These are phyloP conservation scores for Flueggea neowawraea DNA, from an alignment of 441 rosid genomes.

Conservation along the genomic window DNA sequence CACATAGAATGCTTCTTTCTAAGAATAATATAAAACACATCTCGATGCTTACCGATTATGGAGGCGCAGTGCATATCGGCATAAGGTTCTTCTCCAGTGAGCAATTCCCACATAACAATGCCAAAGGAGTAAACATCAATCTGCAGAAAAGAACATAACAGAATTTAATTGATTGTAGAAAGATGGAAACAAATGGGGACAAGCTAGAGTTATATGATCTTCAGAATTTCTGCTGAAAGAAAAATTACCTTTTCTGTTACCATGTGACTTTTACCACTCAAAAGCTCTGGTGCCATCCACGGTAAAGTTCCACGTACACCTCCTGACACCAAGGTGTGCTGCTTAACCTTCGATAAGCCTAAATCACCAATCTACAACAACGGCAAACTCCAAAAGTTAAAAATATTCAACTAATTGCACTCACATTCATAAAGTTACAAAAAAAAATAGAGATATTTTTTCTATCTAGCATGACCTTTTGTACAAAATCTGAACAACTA, in stretches of 20 bases:
- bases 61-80: constrained; percentile 94
- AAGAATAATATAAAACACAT: neutral
- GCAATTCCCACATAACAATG: constrained; percentile 98
- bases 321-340: constrained; percentile 93
- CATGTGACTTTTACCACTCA: constrained; percentile 98
- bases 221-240: neutral
- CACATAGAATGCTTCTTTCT: neutral
- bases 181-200: neutral
- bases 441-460: too few relatives aligned
- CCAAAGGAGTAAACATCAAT: constrained; percentile 99
- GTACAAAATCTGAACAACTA: neutral
- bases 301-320: constrained; percentile 99
- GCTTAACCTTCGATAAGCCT: constrained; percentile 96
- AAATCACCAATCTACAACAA: constrained; percentile 84
- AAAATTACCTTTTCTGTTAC: constrained; percentile 86
- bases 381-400: constrained; percentile 12
- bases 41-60: constrained; percentile 68
- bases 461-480: too few relatives aligned
- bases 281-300: constrained; percentile 99
- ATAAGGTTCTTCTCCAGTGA: constrained; percentile 97
- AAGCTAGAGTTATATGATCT: neutral
- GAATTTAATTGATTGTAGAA: neutral
- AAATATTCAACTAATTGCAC: too few relatives aligned
- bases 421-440: too few relatives aligned
- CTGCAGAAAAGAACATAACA: constrained; percentile 32